Evolutionary conservation across 202 grass and related monocot species (phyloP).

Genomic region (Panicum hallii): DNA sequence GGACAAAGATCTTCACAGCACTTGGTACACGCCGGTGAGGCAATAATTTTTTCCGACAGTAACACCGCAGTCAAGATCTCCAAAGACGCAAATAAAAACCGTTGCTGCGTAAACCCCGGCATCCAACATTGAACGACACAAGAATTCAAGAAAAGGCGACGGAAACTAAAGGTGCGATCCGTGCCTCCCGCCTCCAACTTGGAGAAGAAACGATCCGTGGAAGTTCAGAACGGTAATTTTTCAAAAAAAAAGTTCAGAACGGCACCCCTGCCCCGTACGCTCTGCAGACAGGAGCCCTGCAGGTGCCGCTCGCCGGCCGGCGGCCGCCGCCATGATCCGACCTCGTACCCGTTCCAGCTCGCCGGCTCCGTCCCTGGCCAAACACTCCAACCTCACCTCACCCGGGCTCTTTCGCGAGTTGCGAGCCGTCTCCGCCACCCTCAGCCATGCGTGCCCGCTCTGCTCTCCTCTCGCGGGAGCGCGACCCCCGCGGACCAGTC

Average conservation of each 20-base stretch:
- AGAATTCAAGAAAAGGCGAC: neutral
- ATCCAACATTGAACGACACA: neutral
- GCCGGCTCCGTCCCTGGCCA: slow-evolving; percentile 7
- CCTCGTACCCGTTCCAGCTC: slow-evolving; percentile 2
- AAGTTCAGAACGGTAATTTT: neutral
- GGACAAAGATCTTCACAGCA: neutral
- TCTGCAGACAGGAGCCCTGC: neutral
- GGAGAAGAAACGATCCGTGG: neutral
- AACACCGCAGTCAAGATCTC: neutral
- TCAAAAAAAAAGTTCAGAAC: neutral
- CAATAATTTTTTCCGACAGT: neutral
- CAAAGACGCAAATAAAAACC: neutral
- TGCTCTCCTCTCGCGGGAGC: neutral
- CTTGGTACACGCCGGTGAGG: too few species aligned
- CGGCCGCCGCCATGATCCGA: neutral
- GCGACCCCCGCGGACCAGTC: neutral
- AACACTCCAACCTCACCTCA: neutral
- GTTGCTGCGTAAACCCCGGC: neutral
- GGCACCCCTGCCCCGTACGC: neutral
- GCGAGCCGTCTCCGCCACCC: neutral
- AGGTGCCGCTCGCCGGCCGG: slow-evolving; percentile 8
- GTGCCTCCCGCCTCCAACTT: neutral
- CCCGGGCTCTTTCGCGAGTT: neutral
- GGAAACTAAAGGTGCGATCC: neutral
- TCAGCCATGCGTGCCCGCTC: neutral